Evolutionary conservation across 192 early-diverging fungal species (phyloP).

Genomic region (Gamsiella multidivaricata): DNA sequence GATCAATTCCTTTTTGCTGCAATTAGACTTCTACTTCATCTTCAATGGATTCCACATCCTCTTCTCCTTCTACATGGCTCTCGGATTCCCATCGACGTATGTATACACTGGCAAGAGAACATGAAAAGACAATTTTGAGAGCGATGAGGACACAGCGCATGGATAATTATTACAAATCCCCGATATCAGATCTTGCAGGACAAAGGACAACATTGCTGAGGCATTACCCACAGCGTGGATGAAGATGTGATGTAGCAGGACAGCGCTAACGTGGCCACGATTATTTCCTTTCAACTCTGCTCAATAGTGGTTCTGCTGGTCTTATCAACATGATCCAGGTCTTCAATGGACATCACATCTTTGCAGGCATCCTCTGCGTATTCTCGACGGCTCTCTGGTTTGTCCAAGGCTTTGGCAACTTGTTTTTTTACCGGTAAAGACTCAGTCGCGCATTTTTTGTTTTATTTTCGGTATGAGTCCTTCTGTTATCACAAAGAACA

Average conservation of each 20-base stretch:
- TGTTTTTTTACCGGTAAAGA: conserved; percentile 46
- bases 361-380: conserved; percentile 69
- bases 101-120: conserved; percentile 9
- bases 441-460: not conserved
- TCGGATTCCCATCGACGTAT: conserved; percentile 85
- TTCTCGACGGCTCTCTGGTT: conserved; percentile 65
- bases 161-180: too few species aligned
- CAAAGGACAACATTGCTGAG: too few species aligned
- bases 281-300: not conserved
- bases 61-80: conserved; percentile 85
- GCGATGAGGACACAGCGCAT: too few species aligned
- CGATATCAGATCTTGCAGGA: too few species aligned
- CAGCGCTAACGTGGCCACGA: too few species aligned
- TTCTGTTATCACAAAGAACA: not conserved
- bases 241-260: too few species aligned
- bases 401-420: conserved; percentile 43
- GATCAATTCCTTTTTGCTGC: not conserved
- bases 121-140: not conserved
- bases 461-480: too few species aligned
- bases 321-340: conserved; percentile 83
- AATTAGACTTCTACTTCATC: conserved; percentile 79
- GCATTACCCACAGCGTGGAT: conserved; percentile 1
- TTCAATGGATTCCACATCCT: conserved; percentile 88
- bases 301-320: conserved; percentile 75
- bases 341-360: conserved; percentile 74